Evolutionary conservation across 1,284 basidiomycete genomes (phyloP), one percentile per base, ranked within the genome.

Genomic region (Irpex lacteus): DNA sequence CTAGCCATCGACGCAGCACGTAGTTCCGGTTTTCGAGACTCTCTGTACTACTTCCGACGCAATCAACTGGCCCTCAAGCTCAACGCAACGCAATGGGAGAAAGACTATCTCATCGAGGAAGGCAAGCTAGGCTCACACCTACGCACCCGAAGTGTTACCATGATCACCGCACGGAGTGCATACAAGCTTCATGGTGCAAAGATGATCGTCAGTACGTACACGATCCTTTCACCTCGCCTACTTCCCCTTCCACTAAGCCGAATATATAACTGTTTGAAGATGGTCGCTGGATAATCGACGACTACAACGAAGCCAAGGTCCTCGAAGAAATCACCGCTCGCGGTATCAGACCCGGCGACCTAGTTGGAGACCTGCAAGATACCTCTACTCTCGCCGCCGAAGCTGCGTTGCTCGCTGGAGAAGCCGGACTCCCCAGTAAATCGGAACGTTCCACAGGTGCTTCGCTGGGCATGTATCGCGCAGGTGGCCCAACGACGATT

Each of bases 1-100:
- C 90, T 99, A 54, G 95, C 97, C 9, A 98, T 99, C 67, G 97
- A 99, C 72, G 96, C 96, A 4, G 97, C 97, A 0, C 89, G 97
- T 32, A 94, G 94, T 3, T 96, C 94, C 49, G 98, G 97, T 1
- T 98, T 96, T 78, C 88, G 95, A 63, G 98, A 99, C 77, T 98
- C 96, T 7, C 81, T 98, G 9, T 98, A 98, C 76, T 98, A 98
- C 76, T 97, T 98, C 78, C 90, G 98, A 9, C 86, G 94, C 5
- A 97, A 97, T 70, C 89, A 89, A 0, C 86, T 94, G 38, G 91
- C 98, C 21, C 84, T 95, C 81, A 98, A 98, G 77, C 83, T 98
- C 62, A 91, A 90, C 68, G 92, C 94, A 47, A 90, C 89, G 0
- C 90, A 93, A 62, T 82, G 86, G 18, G 97, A 98, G 77, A 96